These are phyloP conservation scores for Cenococcum geophilum DNA, from an alignment of 495 filamentous ascomycete genomes.

Conservation along the genomic window DNA sequence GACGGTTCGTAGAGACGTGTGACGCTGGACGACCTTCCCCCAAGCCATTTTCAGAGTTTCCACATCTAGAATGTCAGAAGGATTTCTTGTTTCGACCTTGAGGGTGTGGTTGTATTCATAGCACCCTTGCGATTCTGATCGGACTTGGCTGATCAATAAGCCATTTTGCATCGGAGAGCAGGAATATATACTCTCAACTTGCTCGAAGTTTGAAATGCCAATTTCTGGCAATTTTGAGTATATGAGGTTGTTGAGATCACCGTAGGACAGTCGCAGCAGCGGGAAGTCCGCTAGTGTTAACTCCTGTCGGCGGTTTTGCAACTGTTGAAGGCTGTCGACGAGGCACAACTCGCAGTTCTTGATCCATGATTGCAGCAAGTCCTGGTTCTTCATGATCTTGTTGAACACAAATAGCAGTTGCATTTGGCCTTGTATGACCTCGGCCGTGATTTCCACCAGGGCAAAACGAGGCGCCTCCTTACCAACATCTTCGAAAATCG, in stretches of 20 bases:
- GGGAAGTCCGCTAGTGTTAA: slow-evolving; percentile 20
- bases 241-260: slow-evolving; percentile 10
- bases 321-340: slow-evolving; percentile 4
- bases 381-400: slow-evolving; percentile 21
- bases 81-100: slow-evolving; percentile 17
- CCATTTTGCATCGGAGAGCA: slow-evolving; percentile 23
- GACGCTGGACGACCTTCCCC: slow-evolving; percentile 20
- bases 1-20: slow-evolving; percentile 22
- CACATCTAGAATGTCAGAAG: slow-evolving; percentile 14
- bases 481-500: slow-evolving; percentile 19
- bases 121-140: slow-evolving; percentile 10
- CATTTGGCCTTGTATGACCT: slow-evolving; percentile 17
- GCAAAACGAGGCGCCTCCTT: slow-evolving; percentile 19
- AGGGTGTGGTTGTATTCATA: slow-evolving; percentile 24
- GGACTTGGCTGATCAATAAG: slow-evolving; percentile 16
- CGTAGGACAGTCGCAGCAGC: slow-evolving; percentile 11
- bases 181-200: slow-evolving; percentile 18
- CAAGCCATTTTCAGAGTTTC: slow-evolving; percentile 10
- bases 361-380: slow-evolving; percentile 17
- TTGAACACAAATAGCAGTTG: slow-evolving; percentile 20
- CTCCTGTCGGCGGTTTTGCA: slow-evolving; percentile 15
- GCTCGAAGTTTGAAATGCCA: slow-evolving; percentile 10
- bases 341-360: slow-evolving; percentile 9
- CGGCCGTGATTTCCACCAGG: slow-evolving; percentile 21
- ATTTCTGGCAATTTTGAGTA: slow-evolving; percentile 15